phyloP scores from a whole-genome alignment of 805 yeast genomes.

The Lachancea lanzarotensis region DNA sequence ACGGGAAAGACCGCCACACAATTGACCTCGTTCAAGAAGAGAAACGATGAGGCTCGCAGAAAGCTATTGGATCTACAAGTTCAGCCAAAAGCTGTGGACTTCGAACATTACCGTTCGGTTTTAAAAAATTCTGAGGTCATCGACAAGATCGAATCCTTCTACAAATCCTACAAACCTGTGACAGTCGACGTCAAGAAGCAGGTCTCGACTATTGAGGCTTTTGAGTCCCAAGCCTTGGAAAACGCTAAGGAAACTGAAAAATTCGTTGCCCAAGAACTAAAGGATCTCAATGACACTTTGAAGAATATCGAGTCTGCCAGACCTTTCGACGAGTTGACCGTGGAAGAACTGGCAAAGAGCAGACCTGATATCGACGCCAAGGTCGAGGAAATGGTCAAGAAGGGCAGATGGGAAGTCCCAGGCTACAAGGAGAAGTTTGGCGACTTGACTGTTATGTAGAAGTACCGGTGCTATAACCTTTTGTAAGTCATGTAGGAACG shows the following conservation, averaged over 20 bases:
- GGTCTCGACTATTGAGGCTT: conserved; percentile 83
- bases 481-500: conserved; percentile 9
- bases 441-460: conserved; percentile 82
- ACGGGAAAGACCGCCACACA: conserved; percentile 89
- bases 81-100: conserved; percentile 76
- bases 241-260: conserved; percentile 91
- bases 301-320: conserved; percentile 93
- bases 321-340: conserved; percentile 95
- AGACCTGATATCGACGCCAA: conserved; percentile 97
- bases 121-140: conserved; percentile 79
- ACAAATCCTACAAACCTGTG: conserved; percentile 70
- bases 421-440: conserved; percentile 99
- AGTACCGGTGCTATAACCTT: not conserved
- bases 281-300: conserved; percentile 79
- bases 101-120: conserved; percentile 66
- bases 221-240: conserved; percentile 91
- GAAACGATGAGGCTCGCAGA: conserved; percentile 96
- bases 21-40: conserved; percentile 89
- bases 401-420: conserved; percentile 97
- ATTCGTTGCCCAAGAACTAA: conserved; percentile 79
- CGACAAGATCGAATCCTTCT: conserved; percentile 72
- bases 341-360: conserved; percentile 89
- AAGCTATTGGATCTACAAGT: conserved; percentile 60
- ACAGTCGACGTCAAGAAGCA: conserved; percentile 84
- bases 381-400: conserved; percentile 88